Percentiles rank a stretch among this genome's conserved stretches.
phyloP scores from a whole-genome alignment of 352 stramenopile species.

The Globisporangium perplexum region DNA sequence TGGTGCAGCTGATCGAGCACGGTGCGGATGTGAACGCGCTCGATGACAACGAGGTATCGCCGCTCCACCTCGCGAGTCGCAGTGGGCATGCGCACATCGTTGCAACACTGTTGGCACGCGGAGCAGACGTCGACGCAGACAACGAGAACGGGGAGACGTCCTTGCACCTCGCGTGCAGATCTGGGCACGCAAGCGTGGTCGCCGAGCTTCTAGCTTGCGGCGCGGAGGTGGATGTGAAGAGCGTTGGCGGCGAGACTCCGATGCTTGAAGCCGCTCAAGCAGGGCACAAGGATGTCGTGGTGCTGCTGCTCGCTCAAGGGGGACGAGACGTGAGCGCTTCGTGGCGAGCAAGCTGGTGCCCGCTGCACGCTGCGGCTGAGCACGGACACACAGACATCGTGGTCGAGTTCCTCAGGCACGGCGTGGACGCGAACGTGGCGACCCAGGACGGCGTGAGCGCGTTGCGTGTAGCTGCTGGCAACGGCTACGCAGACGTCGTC shows the following conservation, averaged over 20 bases:
- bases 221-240: not conserved
- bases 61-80: not conserved
- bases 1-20: not conserved
- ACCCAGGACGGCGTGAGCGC: not conserved
- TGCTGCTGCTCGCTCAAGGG: too few relatives aligned
- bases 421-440: not conserved
- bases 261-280: not conserved
- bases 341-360: not conserved
- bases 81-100: not conserved
- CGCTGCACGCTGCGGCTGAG: not conserved
- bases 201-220: not conserved
- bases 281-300: not conserved
- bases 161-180: not conserved
- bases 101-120: not conserved
- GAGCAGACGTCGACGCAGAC: not conserved
- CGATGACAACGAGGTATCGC: too few relatives aligned
- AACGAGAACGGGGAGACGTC: not conserved
- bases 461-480: not conserved
- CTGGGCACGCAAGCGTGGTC: not conserved
- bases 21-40: not conserved
- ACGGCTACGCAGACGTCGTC: not conserved
- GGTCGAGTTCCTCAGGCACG: not conserved
- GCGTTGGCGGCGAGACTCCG: not conserved
- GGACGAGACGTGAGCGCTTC: too few relatives aligned
- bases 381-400: not conserved